Conservation (phyloP, 306 rosid species). For the barrel medic (Medicago truncatula) region MtrunA17r5.0-ANR NC_053045.1:7351001-7351500, state of each 20-base stretch:
- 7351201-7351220: conserved; percentile 68
- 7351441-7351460: conserved; percentile 69
- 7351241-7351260: conserved; percentile 57
- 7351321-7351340: conserved; percentile 68
- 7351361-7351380: conserved; percentile 67
- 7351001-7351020: conserved; percentile 69
- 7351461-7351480: conserved; percentile 55
- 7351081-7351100: conserved; percentile 55
- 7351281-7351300: conserved; percentile 64
- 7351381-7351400: conserved; percentile 67
- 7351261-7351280: conserved; percentile 67
- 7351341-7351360: conserved; percentile 54
- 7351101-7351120: conserved; percentile 67
- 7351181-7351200: conserved; percentile 58
- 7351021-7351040: conserved; percentile 75
- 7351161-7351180: conserved; percentile 72
- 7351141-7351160: conserved; percentile 63
- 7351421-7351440: conserved; percentile 63
- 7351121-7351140: conserved; percentile 57
- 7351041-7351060: conserved; percentile 69
- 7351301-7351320: conserved; percentile 62
- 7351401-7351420: conserved; percentile 60
- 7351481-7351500: conserved; percentile 45
- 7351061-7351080: conserved; percentile 56
- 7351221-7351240: conserved; percentile 70